These are phyloP conservation scores for Buxus sempervirens DNA, from an alignment of 164 flowering plant genomes.

Conservation along the genomic window DNA sequence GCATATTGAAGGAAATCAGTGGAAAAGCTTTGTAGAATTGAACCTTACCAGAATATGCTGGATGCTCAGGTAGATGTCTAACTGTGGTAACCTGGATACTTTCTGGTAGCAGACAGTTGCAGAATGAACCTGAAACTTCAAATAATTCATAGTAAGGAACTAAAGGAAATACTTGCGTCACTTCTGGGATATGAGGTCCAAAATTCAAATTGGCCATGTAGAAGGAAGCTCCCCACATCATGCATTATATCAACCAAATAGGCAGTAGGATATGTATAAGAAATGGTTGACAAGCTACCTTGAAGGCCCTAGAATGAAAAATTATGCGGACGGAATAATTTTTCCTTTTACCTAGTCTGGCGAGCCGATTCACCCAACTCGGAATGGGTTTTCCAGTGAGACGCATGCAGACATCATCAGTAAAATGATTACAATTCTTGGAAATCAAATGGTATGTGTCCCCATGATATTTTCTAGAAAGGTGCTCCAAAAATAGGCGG, in stretches of 20 bases:
- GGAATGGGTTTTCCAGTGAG: constrained; percentile 62
- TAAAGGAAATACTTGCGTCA: background rate
- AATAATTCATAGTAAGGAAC: background rate
- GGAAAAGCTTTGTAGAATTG: background rate
- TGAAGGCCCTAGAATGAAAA: too few relatives aligned
- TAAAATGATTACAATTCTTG: constrained; percentile 71
- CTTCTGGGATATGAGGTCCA: background rate
- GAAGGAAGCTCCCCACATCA: background rate
- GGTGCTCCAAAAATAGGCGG: constrained; percentile 49
- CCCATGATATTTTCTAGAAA: constrained; percentile 57
- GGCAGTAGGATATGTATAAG: background rate
- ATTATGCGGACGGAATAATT: background rate
- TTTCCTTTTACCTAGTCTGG: constrained; percentile 43
- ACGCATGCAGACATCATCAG: constrained; percentile 47
- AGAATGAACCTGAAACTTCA: constrained; percentile 62
- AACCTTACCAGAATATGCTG: constrained; percentile 40
- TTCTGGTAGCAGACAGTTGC: constrained; percentile 66
- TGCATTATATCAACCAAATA: too few relatives aligned
- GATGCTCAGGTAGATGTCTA: constrained; percentile 55
- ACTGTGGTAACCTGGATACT: constrained; percentile 50
- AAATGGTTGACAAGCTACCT: background rate
- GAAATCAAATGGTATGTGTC: constrained; percentile 66
- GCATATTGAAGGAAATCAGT: background rate
- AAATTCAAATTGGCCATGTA: background rate
- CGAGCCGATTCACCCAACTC: constrained; percentile 69